These are phyloP conservation scores for Paraphaeosphaeria minitans DNA, from an alignment of 2,329 filamentous ascomycete genomes.

Conservation along the genomic window DNA sequence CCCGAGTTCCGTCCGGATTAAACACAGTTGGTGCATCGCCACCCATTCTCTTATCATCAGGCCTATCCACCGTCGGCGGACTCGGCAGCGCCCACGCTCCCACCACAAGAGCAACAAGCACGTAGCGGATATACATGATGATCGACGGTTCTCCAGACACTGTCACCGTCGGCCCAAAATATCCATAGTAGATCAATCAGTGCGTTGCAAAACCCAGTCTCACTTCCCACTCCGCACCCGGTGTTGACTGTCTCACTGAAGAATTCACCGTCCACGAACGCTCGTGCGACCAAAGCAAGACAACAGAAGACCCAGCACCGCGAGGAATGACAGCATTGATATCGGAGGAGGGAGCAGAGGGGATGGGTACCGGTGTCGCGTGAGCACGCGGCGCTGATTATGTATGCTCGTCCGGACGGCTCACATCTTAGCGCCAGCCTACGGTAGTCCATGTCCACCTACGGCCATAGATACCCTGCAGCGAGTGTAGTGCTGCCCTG, in stretches of 20 bases:
- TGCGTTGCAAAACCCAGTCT: neutral
- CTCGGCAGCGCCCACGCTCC: slow-evolving; percentile 10
- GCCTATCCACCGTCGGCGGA: neutral
- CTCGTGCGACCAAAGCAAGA: neutral
- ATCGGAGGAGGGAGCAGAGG: neutral
- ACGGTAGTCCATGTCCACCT: neutral
- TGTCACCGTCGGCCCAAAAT: neutral
- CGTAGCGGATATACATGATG: slow-evolving; percentile 1
- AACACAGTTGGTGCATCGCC: neutral
- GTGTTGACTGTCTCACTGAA: neutral
- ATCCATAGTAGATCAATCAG: neutral
- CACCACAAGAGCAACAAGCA: neutral
- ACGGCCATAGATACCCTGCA: neutral
- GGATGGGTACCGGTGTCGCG: neutral
- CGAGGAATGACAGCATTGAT: neutral
- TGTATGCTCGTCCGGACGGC: neutral
- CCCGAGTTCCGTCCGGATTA: neutral
- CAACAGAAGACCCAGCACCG: neutral
- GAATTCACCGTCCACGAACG: neutral
- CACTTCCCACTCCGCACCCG: neutral
- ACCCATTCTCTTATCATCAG: neutral
- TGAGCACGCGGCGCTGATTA: neutral
- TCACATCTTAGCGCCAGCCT: neutral
- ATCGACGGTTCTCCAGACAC: neutral
- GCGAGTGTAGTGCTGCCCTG: neutral